These are phyloP conservation scores for Groenewaldozyma tartarivorans DNA, from an alignment of 805 yeast genomes.

Conservation along the genomic window DNA sequence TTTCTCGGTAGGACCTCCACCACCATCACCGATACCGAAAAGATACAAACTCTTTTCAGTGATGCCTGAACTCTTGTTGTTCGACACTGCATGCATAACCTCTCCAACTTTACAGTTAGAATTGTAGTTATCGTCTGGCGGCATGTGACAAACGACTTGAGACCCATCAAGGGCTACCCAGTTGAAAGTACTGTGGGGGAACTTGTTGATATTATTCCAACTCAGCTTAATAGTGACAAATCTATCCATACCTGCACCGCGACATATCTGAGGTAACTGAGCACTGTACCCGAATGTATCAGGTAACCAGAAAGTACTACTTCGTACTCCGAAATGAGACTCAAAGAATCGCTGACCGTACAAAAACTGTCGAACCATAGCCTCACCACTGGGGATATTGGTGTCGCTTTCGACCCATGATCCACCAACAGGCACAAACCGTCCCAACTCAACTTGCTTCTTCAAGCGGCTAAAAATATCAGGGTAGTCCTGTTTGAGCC, in stretches of 20 bases:
- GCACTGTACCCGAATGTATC: constrained; percentile 84
- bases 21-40: constrained; percentile 83
- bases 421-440: constrained; percentile 76
- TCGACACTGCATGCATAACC: constrained; percentile 56
- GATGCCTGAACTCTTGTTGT: constrained; percentile 60
- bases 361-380: constrained; percentile 68
- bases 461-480: constrained; percentile 54
- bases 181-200: constrained; percentile 71
- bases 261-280: constrained; percentile 75
- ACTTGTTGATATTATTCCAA: constrained; percentile 76
- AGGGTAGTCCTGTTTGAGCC: constrained; percentile 83
- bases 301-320: constrained; percentile 72
- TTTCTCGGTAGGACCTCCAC: constrained; percentile 79
- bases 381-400: constrained; percentile 73
- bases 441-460: constrained; percentile 45
- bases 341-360: constrained; percentile 69
- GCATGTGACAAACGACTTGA: constrained; percentile 78
- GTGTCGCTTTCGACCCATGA: constrained; percentile 89
- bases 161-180: constrained; percentile 81
- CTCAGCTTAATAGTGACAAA: constrained; percentile 76
- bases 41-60: constrained; percentile 62
- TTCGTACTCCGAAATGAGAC: constrained; percentile 56
- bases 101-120: constrained; percentile 78
- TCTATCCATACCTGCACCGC: constrained; percentile 57
- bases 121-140: constrained; percentile 82